A percentile compares a stretch with the other conserved stretches of the same genome.
phyloP scores from a whole-genome alignment of 2,329 filamentous ascomycete genomes.

The Huntiella moniliformis region DNA sequence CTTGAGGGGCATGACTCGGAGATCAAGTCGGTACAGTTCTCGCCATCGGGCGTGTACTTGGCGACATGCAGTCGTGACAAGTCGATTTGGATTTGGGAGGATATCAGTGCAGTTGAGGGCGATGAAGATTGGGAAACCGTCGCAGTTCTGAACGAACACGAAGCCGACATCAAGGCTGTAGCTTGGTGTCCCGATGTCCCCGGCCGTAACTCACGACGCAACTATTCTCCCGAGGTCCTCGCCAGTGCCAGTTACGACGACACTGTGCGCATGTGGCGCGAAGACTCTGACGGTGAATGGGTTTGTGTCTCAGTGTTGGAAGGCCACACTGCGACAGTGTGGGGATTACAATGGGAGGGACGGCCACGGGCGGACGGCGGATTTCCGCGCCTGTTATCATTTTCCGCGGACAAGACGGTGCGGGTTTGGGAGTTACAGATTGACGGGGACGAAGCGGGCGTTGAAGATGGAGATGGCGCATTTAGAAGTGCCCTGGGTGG shows the following conservation, averaged over 20 bases:
- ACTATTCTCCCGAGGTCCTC: conserved; percentile 49
- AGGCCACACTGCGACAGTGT: conserved; percentile 73
- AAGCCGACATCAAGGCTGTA: conserved; percentile 86
- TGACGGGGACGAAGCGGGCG: conserved; percentile 18
- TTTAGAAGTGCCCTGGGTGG: conserved; percentile 26
- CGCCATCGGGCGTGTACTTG: conserved; percentile 54
- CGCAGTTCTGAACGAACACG: conserved; percentile 84
- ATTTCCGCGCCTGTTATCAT: conserved; percentile 54
- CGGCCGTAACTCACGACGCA: conserved; percentile 25
- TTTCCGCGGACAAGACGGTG: conserved; percentile 65
- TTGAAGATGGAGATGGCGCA: conserved; percentile 18
- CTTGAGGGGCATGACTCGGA: conserved; percentile 92
- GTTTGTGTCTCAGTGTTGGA: conserved; percentile 66
- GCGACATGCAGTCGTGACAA: conserved; percentile 89
- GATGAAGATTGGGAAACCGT: conserved; percentile 96
- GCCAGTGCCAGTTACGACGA: conserved; percentile 92
- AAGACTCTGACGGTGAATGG: conserved; percentile 83
- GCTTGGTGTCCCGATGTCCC: conserved; percentile 66
- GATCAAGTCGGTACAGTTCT: conserved; percentile 65
- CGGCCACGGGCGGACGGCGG: conserved; percentile 20
- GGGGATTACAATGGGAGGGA: conserved; percentile 61
- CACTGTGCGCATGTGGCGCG: conserved; percentile 70
- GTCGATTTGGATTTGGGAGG: conserved; percentile 96
- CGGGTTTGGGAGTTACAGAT: conserved; percentile 57
- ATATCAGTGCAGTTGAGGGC: conserved; percentile 50